Evolutionary conservation across 768 basidiomycete genomes (phyloP).

Genomic region (Macrolepiota albuminosa): DNA sequence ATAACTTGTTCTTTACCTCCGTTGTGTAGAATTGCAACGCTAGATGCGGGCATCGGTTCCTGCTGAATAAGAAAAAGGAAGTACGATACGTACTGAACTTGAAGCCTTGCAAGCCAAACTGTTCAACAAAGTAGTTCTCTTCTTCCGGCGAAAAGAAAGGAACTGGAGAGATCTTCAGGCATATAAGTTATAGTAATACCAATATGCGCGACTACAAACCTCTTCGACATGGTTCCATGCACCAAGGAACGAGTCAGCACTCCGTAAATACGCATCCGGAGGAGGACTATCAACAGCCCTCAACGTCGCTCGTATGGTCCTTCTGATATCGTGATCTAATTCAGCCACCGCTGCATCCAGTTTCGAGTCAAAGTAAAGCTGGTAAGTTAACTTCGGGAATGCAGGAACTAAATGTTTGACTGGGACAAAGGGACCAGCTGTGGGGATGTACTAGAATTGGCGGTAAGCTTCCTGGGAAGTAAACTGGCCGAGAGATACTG

Average conservation of each 20-base stretch:
- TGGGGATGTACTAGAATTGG: slow-evolving; percentile 53
- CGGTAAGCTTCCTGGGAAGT: not conserved
- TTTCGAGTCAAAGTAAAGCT: slow-evolving; percentile 53
- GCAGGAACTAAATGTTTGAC: slow-evolving; percentile 31
- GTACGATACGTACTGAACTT: slow-evolving; percentile 42
- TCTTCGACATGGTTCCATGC: slow-evolving; percentile 46
- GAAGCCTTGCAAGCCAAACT: slow-evolving; percentile 56
- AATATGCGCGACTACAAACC: slow-evolving; percentile 19
- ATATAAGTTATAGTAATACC: not conserved
- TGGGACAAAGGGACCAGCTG: slow-evolving; percentile 43
- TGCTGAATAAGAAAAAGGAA: slow-evolving; percentile 1
- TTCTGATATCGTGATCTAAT: slow-evolving; percentile 49
- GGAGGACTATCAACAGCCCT: slow-evolving; percentile 51
- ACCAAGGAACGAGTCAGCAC: slow-evolving; percentile 41
- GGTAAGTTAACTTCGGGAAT: slow-evolving; percentile 57
- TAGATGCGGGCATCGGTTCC: slow-evolving; percentile 18
- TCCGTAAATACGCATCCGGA: slow-evolving; percentile 50
- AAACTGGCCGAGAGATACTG: not conserved
- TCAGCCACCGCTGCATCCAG: slow-evolving; percentile 46
- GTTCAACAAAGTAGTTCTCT: slow-evolving; percentile 68
- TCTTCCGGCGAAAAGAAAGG: slow-evolving; percentile 57
- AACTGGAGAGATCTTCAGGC: slow-evolving; percentile 50
- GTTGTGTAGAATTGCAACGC: slow-evolving; percentile 64
- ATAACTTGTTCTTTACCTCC: slow-evolving; percentile 30
- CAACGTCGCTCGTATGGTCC: slow-evolving; percentile 53